Evolutionary conservation across 305 asterid genomes (phyloP), one percentile per base, ranked within the genome.

Genomic region (Fraxinus albicans): DNA sequence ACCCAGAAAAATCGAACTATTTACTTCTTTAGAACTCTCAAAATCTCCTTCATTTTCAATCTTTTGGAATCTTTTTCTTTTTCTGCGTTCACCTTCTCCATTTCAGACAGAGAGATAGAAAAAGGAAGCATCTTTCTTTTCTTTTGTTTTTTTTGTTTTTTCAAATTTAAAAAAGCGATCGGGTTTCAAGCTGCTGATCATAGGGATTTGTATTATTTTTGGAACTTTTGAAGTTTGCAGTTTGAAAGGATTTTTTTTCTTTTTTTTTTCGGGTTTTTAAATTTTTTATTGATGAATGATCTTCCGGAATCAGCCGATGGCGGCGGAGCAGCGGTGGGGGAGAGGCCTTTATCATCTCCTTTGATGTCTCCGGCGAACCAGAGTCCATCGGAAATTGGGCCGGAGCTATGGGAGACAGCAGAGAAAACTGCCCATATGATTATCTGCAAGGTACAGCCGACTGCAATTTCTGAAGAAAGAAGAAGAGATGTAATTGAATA

Each of bases 381-480:
- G 21, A 27, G 75, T 31, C 38, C 36, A 13, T 27, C 40, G 1
- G 75, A 69, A 29, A 69, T 75, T 92, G 95, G 97, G 91, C 78
- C 70, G 47, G 79, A 81, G 97, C 95, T 1, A 1, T 69, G 36
- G 75, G 38, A 69, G 19, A 69, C 5, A 29, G 38, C 38, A 0
- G 98, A 94, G 82, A 87, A 84, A 82, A 90, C 87, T 44, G 84
- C 90, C 44, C 83, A 67, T 31, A 86, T 84, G 36, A 89, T 96
- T 73, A 89, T 91, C 79, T 80, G 73, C 76, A 90, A 84, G 89
- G 92, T 94, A 81, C 96, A 87, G 80, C 98, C 98, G 40, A 91
- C 93, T 67, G 33, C 81, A 81, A 91, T 78, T 29, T 94, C 98
- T 0, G 97, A 92, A 31, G 90, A 83, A 65, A 88, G 89, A 88